Base-by-base conservation (phyloP, 1,284 basidiomycete genomes). In the Naganishia liquefaciens region DNA sequence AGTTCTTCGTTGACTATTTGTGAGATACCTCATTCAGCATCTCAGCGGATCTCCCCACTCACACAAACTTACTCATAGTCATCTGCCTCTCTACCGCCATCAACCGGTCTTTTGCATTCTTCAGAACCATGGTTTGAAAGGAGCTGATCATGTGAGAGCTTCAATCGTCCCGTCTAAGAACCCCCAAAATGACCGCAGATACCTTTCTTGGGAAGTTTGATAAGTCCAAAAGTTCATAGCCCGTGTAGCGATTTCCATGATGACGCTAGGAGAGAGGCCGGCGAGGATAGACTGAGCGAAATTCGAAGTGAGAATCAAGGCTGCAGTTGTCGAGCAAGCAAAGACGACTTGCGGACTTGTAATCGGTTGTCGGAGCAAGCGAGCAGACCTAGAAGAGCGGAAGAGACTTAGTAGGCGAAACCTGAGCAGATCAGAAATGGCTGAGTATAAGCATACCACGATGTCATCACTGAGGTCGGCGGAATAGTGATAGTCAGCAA, bases 171-270 rank as follows among this genome's bases (percentile, higher is more conserved):
- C 27, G 28, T 19, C 5, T 27, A 15, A 27, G 13, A 15, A 19
- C 30, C 21, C n/a, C 27, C 5, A 28, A 21, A 1, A 0, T n/a
- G 13, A 13, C 23, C 1, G 1, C 19, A 53, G 68, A 46, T 13
- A 71, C 72, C 61, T 70, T 46, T 74, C 71, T 54, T 74, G 72
- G 6, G 69, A 68, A 21, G 68, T 70, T 55, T 74, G 72, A 64
- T 74, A 74, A 5, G 68, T 65, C 70, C 71, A 74, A 53, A 74
- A 74, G 49, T 67, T 65, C 53, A 74, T 66, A 15, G 72, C 69
- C 17, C 70, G 67, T 9, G 64, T 60, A 6, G 72, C 69, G 40
- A 74, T 69, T 28, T 74, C 72, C 47, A 71, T 55, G 39, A 74
- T 66, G 19, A 67, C 61, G 2, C 66, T 53, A 10, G 72, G 72